phyloP scores from a whole-genome alignment of 164 flowering plant genomes.

The Cinnamomum micranthum region DNA sequence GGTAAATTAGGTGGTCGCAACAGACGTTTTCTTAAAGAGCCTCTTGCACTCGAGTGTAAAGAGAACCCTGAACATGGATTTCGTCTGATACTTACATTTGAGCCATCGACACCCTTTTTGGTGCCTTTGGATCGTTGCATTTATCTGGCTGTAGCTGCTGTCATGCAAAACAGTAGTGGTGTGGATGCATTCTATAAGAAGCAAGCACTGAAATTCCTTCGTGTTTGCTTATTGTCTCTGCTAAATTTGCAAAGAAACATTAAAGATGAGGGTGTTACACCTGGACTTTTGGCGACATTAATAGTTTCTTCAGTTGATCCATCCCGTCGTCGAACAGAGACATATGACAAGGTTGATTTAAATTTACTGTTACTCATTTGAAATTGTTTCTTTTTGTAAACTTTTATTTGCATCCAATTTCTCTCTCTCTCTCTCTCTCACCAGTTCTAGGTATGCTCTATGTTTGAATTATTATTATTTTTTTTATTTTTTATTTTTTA shows the following conservation, averaged over 20 bases:
- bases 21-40: conserved; percentile 93
- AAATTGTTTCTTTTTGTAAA: neutral
- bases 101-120: conserved; percentile 93
- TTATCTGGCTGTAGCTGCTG: conserved; percentile 84
- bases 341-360: conserved; percentile 72
- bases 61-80: conserved; percentile 99
- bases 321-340: conserved; percentile 63
- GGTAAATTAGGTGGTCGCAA: conserved; percentile 99
- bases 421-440: neutral
- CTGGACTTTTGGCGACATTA: conserved; percentile 53
- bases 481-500: too few species aligned
- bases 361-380: neutral
- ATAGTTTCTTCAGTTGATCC: conserved; percentile 67
- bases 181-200: conserved; percentile 80
- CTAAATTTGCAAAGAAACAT: conserved; percentile 80
- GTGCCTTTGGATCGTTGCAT: conserved; percentile 98
- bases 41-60: conserved; percentile 95
- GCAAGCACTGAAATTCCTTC: conserved; percentile 87
- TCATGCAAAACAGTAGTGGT: conserved; percentile 51
- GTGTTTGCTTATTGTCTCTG: conserved; percentile 87
- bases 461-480: too few species aligned
- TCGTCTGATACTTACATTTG: conserved; percentile 95
- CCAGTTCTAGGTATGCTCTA: neutral
- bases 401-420: neutral
- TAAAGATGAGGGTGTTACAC: conserved; percentile 52